Percentiles rank a stretch among this genome's conserved stretches.
Evolutionary conservation across 139 green algal genomes (phyloP).

Genomic region (Chlorella sp.): DNA sequence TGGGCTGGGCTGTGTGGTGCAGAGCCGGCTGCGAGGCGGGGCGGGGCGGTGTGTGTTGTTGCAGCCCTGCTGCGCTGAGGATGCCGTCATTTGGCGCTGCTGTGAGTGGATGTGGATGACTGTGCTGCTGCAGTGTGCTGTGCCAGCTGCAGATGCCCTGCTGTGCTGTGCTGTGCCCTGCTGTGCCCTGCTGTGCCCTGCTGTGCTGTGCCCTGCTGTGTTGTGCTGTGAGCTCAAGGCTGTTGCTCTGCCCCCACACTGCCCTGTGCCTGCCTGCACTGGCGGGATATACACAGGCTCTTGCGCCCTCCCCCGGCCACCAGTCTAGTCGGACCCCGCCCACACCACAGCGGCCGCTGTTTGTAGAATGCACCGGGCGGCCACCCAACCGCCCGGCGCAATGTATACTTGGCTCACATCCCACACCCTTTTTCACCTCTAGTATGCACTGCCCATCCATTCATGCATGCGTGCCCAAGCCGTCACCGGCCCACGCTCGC

Average conservation of each 20-base stretch:
- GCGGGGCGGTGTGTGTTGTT: too few species aligned
- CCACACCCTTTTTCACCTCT: neutral
- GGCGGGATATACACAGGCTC: slow-evolving; percentile 9
- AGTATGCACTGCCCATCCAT: neutral
- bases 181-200: too few species aligned
- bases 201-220: too few species aligned
- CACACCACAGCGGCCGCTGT: slow-evolving; percentile 20
- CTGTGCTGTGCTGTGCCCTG: too few species aligned
- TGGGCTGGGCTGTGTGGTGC: neutral
- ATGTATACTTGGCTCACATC: slow-evolving; percentile 6
- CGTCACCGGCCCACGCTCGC: too few species aligned
- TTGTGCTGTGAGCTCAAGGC: too few species aligned
- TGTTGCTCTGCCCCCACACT: too few species aligned
- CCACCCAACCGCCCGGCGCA: neutral
- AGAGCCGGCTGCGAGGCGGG: too few species aligned
- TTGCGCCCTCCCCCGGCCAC: neutral
- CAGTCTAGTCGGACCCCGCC: slow-evolving; percentile 37
- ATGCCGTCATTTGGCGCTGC: neutral
- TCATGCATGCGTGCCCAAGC: too few species aligned
- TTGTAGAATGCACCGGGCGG: neutral
- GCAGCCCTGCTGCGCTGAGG: too few species aligned
- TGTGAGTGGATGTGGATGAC: neutral
- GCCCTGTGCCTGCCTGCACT: neutral
- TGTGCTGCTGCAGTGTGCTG: too few species aligned
- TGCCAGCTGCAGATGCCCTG: too few species aligned